Conservation (phyloP, 352 stramenopile species). For the Phytophthora pluvialis region DNA sequence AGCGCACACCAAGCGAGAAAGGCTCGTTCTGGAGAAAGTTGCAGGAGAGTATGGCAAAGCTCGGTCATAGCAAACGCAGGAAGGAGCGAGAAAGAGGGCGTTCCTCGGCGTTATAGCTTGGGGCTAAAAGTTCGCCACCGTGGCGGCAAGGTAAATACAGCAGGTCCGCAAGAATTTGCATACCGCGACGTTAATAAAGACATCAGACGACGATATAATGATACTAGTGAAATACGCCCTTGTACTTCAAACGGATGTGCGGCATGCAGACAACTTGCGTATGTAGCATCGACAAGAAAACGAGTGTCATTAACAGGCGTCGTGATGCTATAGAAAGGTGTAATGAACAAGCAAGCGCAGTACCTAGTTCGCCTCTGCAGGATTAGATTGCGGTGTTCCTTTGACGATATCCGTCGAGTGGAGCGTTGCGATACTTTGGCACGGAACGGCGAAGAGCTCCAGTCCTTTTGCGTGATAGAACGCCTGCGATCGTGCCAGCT, state of each 20-base stretch:
- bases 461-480: conserved; percentile 84
- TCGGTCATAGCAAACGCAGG: conserved; percentile 62
- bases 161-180: too few species aligned
- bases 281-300: too few species aligned
- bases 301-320: too few species aligned
- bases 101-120: conserved; percentile 32
- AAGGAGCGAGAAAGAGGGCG: conserved; percentile 49
- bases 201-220: too few species aligned
- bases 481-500: conserved; percentile 73
- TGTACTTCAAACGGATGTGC: background rate
- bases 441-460: conserved; percentile 69
- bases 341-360: background rate
- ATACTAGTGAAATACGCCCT: too few species aligned
- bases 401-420: conserved; percentile 20
- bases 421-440: conserved; percentile 53
- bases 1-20: conserved; percentile 38
- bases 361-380: conserved; percentile 12
- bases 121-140: background rate
- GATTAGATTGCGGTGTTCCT: conserved; percentile 14
- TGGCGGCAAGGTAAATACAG: background rate
- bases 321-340: too few species aligned
- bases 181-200: too few species aligned
- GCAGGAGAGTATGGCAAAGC: conserved; percentile 70
- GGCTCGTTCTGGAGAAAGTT: conserved; percentile 82
- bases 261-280: background rate